Evolutionary conservation across 306 rosid species (phyloP).

Genomic region (Begonia fuchsioides): DNA sequence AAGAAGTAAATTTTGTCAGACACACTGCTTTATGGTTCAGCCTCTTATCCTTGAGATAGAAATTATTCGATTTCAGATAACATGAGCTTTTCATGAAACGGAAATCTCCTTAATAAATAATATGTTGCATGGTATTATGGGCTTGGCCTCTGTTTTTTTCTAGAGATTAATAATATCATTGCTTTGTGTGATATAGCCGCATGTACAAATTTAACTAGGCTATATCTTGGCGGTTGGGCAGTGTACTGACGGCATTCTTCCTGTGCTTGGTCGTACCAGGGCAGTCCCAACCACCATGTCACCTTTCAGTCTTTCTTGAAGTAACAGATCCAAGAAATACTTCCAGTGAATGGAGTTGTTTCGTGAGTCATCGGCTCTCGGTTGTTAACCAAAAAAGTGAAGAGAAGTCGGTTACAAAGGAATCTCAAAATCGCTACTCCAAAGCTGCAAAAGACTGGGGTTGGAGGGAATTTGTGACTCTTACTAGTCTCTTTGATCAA

Average conservation of each 20-base stretch:
- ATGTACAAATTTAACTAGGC: background rate
- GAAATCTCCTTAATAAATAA: background rate
- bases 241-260: constrained; percentile 28
- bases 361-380: constrained; percentile 89
- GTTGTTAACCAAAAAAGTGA: constrained; percentile 90
- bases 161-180: background rate
- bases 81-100: background rate
- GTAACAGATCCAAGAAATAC: constrained; percentile 93
- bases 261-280: constrained; percentile 56
- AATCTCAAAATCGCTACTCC: constrained; percentile 98
- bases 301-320: constrained; percentile 98
- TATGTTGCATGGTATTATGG: background rate
- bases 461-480: constrained; percentile 99
- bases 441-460: constrained; percentile 99
- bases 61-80: constrained; percentile 11
- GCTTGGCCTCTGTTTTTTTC: background rate
- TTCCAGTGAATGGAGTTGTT: constrained; percentile 99
- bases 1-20: constrained; percentile 15
- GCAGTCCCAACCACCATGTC: constrained; percentile 99
- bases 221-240: constrained; percentile 1
- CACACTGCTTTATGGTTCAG: constrained; percentile 12
- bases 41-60: constrained; percentile 11
- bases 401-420: constrained; percentile 95
- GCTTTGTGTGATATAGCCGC: background rate
- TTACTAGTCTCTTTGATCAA: constrained; percentile 97